phyloP scores from a whole-genome alignment of 1,139 yeast species.

The Insectozyma bohioensis region DNA sequence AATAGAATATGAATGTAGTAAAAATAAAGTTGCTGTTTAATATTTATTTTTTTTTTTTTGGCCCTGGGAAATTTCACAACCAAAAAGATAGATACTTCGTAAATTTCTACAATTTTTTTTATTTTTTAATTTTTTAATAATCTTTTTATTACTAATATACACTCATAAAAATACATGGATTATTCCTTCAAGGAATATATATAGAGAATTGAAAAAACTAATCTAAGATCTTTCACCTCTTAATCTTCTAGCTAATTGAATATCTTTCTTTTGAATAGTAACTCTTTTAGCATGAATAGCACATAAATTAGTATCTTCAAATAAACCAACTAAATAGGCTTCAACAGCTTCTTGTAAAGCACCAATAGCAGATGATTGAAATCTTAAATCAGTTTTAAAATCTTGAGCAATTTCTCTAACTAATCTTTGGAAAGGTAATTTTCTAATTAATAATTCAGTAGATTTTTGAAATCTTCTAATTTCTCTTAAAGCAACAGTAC shows the following conservation, averaged over 20 bases:
- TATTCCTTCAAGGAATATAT: too few relatives aligned
- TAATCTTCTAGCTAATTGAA: conserved; percentile 98
- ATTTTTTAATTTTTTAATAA: too few relatives aligned
- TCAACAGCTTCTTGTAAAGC: conserved; percentile 98
- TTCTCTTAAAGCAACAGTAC: conserved; percentile 99
- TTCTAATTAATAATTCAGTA: conserved; percentile 94
- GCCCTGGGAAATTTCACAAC: too few relatives aligned
- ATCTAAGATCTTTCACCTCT: conserved; percentile 89
- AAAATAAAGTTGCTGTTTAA: too few relatives aligned
- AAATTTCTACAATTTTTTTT: too few relatives aligned
- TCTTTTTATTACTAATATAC: too few relatives aligned
- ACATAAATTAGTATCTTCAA: conserved; percentile 97
- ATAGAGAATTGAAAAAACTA: too few relatives aligned
- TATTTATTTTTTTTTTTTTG: too few relatives aligned
- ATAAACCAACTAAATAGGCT: conserved; percentile 88
- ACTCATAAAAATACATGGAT: too few relatives aligned
- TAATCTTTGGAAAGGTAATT: conserved; percentile 97
- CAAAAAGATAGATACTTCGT: too few relatives aligned
- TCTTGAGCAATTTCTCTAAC: conserved; percentile 98
- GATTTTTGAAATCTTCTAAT: conserved; percentile 99
- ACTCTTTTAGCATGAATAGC: conserved; percentile 99
- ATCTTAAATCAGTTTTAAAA: conserved; percentile 96
- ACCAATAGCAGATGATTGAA: conserved; percentile 98
- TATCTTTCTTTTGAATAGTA: conserved; percentile 98
- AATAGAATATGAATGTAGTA: too few relatives aligned